Evolutionary conservation across 2,329 filamentous ascomycete species (phyloP).

Genomic region (Trichophyton simii): DNA sequence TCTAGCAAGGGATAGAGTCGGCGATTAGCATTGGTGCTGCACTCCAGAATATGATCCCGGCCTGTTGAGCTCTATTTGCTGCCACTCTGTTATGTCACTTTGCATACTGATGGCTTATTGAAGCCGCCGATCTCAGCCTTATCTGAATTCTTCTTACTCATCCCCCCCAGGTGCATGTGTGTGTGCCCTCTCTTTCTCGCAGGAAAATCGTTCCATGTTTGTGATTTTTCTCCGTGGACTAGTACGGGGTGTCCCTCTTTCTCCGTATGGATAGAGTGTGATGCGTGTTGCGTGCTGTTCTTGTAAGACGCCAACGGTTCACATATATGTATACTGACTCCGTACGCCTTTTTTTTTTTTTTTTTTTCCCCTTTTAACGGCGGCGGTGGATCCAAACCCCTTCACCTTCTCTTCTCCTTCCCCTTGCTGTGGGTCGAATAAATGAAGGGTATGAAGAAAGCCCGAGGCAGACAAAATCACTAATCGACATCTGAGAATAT

Average conservation of each 20-base stretch:
- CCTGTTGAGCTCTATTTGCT: not conserved
- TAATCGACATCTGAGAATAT: not conserved
- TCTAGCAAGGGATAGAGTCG: not conserved
- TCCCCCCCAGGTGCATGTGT: not conserved
- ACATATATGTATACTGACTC: no score
- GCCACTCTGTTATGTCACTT: not conserved
- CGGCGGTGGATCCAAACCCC: not conserved
- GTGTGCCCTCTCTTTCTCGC: not conserved
- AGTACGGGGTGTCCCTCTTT: not conserved
- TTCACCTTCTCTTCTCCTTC: not conserved
- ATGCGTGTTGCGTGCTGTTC: not conserved
- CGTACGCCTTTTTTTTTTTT: not conserved
- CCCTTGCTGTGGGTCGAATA: constrained; percentile 1
- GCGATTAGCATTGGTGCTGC: not conserved
- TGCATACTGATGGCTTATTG: not conserved
- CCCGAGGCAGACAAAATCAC: not conserved
- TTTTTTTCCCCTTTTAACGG: not conserved
- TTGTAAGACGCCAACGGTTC: constrained; percentile 1
- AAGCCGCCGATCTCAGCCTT: constrained; percentile 1
- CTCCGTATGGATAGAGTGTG: no score
- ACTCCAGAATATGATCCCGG: not conserved
- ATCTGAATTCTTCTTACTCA: constrained; percentile 2
- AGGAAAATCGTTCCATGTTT: not conserved
- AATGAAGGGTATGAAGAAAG: not conserved
- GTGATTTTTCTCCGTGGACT: not conserved